These are phyloP conservation scores for Phaeolepiota aurea DNA, from an alignment of 768 basidiomycete genomes.

Conservation along the genomic window DNA sequence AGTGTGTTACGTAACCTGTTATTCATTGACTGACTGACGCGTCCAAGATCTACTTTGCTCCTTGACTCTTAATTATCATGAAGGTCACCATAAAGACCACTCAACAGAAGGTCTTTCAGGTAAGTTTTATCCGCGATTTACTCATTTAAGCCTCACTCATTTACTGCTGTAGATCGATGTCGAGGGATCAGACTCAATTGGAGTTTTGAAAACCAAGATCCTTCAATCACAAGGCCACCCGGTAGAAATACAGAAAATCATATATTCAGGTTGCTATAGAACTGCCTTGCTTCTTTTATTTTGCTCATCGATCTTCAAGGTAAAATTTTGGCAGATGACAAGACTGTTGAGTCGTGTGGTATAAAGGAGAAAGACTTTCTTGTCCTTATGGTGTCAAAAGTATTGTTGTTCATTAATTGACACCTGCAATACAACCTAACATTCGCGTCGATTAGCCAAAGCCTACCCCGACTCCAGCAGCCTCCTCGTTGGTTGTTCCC, in stretches of 20 bases:
- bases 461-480: slow-evolving; percentile 18
- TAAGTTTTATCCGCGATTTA: slow-evolving; percentile 16
- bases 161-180: slow-evolving; percentile 55
- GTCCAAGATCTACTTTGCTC: neutral
- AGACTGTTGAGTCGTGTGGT: slow-evolving; percentile 78
- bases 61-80: slow-evolving; percentile 34
- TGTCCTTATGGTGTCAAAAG: slow-evolving; percentile 99
- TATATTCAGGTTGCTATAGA: slow-evolving; percentile 68
- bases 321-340: slow-evolving; percentile 83
- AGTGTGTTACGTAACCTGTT: neutral
- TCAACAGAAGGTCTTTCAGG: slow-evolving; percentile 86
- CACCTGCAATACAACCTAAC: slow-evolving; percentile 1
- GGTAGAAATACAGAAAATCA: slow-evolving; percentile 78
- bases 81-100: slow-evolving; percentile 95
- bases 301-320: slow-evolving; percentile 37
- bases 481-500: slow-evolving; percentile 24
- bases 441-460: slow-evolving; percentile 1
- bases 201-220: slow-evolving; percentile 79
- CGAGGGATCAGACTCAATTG: slow-evolving; percentile 68
- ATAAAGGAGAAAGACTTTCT: slow-evolving; percentile 99
- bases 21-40: neutral
- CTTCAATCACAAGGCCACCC: slow-evolving; percentile 65
- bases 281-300: neutral
- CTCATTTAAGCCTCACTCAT: neutral
- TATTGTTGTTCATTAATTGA: slow-evolving; percentile 21